Percentiles rank a stretch among this genome's conserved stretches.
These are phyloP conservation scores for Selenicereus undatus DNA, from an alignment of 148 eudicot species.

Conservation along the genomic window DNA sequence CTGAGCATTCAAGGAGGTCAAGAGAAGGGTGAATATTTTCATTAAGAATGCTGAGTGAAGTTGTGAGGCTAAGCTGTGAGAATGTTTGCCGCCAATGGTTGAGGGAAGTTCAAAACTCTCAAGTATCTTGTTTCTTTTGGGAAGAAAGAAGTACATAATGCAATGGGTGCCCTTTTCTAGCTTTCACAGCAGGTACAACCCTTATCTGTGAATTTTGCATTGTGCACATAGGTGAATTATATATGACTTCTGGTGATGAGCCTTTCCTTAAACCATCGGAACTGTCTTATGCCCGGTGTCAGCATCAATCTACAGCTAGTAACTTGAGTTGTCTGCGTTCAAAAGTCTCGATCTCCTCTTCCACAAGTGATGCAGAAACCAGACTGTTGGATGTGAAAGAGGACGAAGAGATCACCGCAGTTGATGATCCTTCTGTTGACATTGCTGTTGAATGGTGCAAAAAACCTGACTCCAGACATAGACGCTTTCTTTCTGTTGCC, in stretches of 20 bases:
- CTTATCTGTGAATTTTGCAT: conserved; percentile 28
- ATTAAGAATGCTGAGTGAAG: not conserved
- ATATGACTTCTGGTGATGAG: conserved; percentile 53
- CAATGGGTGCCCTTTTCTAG: conserved; percentile 2
- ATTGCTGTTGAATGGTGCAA: conserved; percentile 27
- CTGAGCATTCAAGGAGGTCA: conserved; percentile 7
- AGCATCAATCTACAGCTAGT: conserved; percentile 29
- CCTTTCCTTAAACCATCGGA: conserved; percentile 38
- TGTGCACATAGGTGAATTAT: conserved; percentile 40
- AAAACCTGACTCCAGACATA: conserved; percentile 19
- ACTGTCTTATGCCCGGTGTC: conserved; percentile 31
- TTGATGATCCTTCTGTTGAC: conserved; percentile 31
- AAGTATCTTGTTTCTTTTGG: not conserved
- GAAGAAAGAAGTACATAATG: conserved; percentile 10
- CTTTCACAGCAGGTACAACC: conserved; percentile 2
- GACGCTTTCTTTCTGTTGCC: conserved; percentile 37
- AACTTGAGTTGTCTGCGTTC: conserved; percentile 35
- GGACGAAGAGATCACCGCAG: conserved; percentile 17
- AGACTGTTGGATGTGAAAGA: conserved; percentile 34
- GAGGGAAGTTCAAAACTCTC: conserved; percentile 17
- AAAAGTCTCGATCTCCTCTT: conserved; percentile 34
- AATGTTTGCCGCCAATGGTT: not conserved
- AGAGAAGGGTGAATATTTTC: not conserved
- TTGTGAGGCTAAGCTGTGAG: not conserved
- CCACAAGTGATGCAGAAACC: conserved; percentile 26